phyloP scores from a whole-genome alignment of 495 filamentous ascomycete genomes.

The Neurospora tetrasperma region DNA sequence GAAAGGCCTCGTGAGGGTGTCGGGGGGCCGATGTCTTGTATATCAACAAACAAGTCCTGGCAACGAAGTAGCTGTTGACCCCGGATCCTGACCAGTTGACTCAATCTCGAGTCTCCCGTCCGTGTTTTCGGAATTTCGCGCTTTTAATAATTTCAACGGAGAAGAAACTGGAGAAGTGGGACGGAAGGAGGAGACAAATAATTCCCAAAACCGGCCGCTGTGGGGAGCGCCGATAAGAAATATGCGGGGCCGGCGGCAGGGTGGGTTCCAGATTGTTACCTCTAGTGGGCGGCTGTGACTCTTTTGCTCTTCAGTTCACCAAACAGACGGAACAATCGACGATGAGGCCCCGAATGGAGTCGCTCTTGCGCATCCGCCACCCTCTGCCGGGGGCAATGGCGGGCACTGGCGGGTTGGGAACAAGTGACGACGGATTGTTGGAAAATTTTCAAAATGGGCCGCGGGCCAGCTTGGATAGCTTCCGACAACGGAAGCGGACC shows the following conservation, averaged over 20 bases:
- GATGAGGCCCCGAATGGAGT: background rate
- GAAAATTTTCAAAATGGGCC: slow-evolving; percentile 4
- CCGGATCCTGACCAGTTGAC: slow-evolving; percentile 16
- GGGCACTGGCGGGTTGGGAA: background rate
- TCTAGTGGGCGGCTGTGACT: slow-evolving; percentile 13
- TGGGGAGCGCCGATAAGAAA: slow-evolving; percentile 21
- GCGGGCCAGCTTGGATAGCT: slow-evolving; percentile 2
- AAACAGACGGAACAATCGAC: background rate
- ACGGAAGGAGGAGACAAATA: slow-evolving; percentile 7
- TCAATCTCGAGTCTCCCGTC: slow-evolving; percentile 11
- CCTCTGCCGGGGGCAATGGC: background rate
- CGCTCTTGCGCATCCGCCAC: background rate
- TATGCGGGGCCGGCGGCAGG: slow-evolving; percentile 5
- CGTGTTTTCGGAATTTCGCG: slow-evolving; percentile 2
- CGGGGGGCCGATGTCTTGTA: slow-evolving; percentile 3
- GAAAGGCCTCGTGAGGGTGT: background rate
- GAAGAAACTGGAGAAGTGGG: slow-evolving; percentile 4
- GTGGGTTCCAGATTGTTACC: background rate
- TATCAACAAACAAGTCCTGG: background rate
- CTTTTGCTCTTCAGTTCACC: background rate
- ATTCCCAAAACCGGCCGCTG: slow-evolving; percentile 10
- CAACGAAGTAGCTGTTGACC: slow-evolving; percentile 5
- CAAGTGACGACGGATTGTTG: slow-evolving; percentile 3
- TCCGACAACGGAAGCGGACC: slow-evolving; percentile 9
- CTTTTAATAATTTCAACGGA: background rate